Base-by-base conservation (phyloP, 2,329 filamentous ascomycete species). In the Ceratocystis ficicola region DNA sequence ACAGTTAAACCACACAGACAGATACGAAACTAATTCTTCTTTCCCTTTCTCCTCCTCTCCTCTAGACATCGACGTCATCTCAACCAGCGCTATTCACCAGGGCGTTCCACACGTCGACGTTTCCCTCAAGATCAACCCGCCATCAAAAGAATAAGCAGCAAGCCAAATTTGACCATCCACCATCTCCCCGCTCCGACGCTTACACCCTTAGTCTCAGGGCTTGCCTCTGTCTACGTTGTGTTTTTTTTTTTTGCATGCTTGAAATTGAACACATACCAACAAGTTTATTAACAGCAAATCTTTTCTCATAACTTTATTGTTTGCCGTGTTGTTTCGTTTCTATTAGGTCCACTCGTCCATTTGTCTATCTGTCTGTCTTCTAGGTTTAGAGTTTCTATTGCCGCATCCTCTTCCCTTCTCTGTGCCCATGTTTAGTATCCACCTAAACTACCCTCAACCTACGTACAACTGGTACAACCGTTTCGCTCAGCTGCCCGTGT, bases 31-130 rank as follows among this genome's bases (percentile, higher is more conserved):
- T 41, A 41, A 41, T 41, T 12, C 8, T 41, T 41, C 36, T 41
- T 41, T 3, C 72, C 70, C 70, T 6, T 41, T 12, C 36, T 12
- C 10, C 3, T 72, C 70, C 70, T 7, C 25, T 62, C 28, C 8
- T 52, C 30, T 76, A 81, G 91, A 97, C 76, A 86, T 99, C 70
- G 94, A 99, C 76, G 92, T 99, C 70, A 86, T 97, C 71, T 96
- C 92, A 55, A 96, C 93, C 55, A 96, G 92, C 74, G 93, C 89
- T 64, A 96, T 99, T 72, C 94, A 99, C 73, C 94, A 99, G 77
- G 93, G 94, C 2, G 90, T 95, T 2, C 85, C 88, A 36, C 91
- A 96, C 74, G 86, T 99, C 59, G 94, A 99, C 75, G 97, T 96
- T 74, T 96, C 92, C 4, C 80, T 99, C 70, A 99, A 99, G 79